These are phyloP conservation scores for Phaeodactylum tricornutum DNA, from an alignment of 108 stramenopile genomes.

Conservation along the genomic window DNA sequence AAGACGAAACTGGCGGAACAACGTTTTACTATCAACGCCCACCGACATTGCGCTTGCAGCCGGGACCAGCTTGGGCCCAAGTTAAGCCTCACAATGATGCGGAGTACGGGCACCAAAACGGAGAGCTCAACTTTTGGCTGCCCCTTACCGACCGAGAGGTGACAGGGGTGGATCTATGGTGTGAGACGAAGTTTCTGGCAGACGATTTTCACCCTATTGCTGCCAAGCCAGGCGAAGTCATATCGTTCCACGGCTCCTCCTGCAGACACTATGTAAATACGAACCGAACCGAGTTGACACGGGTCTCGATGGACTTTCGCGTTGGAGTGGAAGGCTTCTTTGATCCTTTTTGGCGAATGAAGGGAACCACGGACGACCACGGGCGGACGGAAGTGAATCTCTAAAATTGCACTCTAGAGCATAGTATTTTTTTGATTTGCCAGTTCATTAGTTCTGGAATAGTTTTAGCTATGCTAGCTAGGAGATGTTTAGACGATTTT, in stretches of 20 bases:
- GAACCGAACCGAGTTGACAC: conserved; percentile 52
- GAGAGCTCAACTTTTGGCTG: conserved; percentile 87
- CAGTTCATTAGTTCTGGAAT: too few relatives aligned
- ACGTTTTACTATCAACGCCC: conserved; percentile 82
- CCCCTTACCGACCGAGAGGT: conserved; percentile 53
- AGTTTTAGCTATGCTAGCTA: too few relatives aligned
- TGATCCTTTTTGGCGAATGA: conserved; percentile 82
- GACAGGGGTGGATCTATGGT: conserved; percentile 70
- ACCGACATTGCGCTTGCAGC: conserved; percentile 81
- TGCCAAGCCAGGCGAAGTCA: conserved; percentile 50
- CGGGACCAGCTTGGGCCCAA: conserved; percentile 62
- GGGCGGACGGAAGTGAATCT: conserved; percentile 43
- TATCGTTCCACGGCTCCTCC: conserved; percentile 75
- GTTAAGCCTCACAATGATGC: conserved; percentile 79
- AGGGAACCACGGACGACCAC: conserved; percentile 80
- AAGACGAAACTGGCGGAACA: conserved; percentile 8
- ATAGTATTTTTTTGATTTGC: too few relatives aligned
- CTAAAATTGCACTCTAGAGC: conserved; percentile 11
- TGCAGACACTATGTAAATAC: conserved; percentile 75
- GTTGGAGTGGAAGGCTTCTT: conserved; percentile 80
- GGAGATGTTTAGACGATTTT: too few relatives aligned
- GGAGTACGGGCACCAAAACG: conserved; percentile 85
- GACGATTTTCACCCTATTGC: conserved; percentile 69
- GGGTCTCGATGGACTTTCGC: conserved; percentile 80
- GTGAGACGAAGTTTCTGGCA: conserved; percentile 32